Percentiles rank a stretch among this genome's conserved stretches.
Conservation (phyloP, 140 eudicot species). For the Oenanthe javanica region DNA sequence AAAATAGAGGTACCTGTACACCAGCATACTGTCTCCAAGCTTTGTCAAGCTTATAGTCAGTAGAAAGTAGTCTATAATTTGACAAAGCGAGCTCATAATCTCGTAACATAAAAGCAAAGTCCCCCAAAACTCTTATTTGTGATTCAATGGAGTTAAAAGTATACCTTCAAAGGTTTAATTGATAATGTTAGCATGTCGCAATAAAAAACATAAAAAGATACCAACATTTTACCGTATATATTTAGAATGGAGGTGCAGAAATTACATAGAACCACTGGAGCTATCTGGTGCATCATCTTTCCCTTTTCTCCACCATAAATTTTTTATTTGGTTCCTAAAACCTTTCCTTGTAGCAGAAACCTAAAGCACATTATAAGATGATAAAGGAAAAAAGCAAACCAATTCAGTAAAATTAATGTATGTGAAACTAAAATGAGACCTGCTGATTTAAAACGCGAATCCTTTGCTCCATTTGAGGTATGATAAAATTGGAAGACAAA, state of each 20-base stretch:
- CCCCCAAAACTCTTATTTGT: slow-evolving; percentile 94
- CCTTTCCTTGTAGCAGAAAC: slow-evolving; percentile 98
- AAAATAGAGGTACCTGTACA: slow-evolving; percentile 55
- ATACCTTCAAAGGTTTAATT: slow-evolving; percentile 51
- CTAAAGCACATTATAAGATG: slow-evolving; percentile 26
- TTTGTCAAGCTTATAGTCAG: slow-evolving; percentile 96
- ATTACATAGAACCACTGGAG: slow-evolving; percentile 59
- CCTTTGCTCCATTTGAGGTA: slow-evolving; percentile 92
- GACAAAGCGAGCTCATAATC: slow-evolving; percentile 97
- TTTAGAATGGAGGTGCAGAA: slow-evolving; percentile 10
- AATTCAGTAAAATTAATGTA: not conserved
- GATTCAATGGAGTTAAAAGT: slow-evolving; percentile 89
- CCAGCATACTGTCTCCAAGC: slow-evolving; percentile 99
- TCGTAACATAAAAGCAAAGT: slow-evolving; percentile 90
- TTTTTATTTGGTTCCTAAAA: slow-evolving; percentile 89
- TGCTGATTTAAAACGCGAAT: slow-evolving; percentile 87
- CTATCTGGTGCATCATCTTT: slow-evolving; percentile 78
- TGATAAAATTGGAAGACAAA: slow-evolving; percentile 77
- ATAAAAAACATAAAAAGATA: slow-evolving; percentile 7
- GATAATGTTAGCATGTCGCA: slow-evolving; percentile 12
- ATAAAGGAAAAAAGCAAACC: not conserved
- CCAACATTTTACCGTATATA: not conserved
- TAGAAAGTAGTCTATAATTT: slow-evolving; percentile 82
- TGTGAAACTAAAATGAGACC: slow-evolving; percentile 26
- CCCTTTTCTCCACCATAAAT: slow-evolving; percentile 99